Evolutionary conservation across 805 yeast genomes (phyloP), one percentile per base, ranked within the genome.

Genomic region (Diddensiella caesifluorescens): DNA sequence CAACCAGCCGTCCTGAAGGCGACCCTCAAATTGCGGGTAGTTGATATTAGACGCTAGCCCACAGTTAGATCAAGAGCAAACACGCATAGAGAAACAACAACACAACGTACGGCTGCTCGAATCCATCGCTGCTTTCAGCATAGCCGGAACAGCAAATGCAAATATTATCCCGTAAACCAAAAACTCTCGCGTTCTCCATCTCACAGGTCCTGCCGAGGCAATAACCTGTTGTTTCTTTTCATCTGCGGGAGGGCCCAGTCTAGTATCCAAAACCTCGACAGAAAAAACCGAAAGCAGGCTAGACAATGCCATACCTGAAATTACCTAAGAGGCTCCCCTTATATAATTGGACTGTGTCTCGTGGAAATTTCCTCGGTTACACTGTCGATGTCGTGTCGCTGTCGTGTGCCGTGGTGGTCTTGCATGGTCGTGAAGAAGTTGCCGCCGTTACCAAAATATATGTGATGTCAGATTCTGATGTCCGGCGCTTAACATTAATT

Each of bases 1-100:
- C 52, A 88, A 65, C 97, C 97, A 90, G 3, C 98, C 97, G 4
- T 77, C 69, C 22, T 81, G 70, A 39, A 90, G 67, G 28, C 80
- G 64, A 38, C 75, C 72, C 50, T 73, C 73, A 56, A 74, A 87
- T 38, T 67, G 67, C 15, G 73, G 70, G 57, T 81, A 90, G 56
- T 87, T 87, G 7, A 83, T 80, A 54, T 84, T 86, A 2, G 45
- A 20, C 5, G 52, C 77, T 66, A 79, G 81, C 61, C 48, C 7
- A 45, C 57, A 15, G 10, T 38, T 12, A 12, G 5, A 9, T 20
- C 19, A 20, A 5, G 5, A 18, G 13, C 12, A 16, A 6, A 16
- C 7, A 18, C 6, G 26, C 36, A 7, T 7, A 10, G 19, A 7
- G 7, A n/a, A 4, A 15, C 23, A 36, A 42, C 32, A 47, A 13